These are phyloP conservation scores for Trypanosoma scelopori DNA, from an alignment of 208 protist genomes.

Conservation along the genomic window DNA sequence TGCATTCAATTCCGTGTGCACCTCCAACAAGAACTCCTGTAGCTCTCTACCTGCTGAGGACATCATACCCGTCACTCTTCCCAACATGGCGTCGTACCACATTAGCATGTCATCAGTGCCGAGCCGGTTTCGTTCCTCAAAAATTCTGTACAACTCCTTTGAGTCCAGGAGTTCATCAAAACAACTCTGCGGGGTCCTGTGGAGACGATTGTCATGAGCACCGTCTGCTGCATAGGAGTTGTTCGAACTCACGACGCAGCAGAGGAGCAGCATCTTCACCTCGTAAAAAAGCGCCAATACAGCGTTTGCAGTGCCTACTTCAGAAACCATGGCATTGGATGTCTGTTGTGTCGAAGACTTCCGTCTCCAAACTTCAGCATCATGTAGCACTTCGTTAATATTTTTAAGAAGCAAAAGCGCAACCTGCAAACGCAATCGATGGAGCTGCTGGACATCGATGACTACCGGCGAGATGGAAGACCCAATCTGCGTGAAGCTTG, in stretches of 20 bases:
- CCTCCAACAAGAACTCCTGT: constrained; percentile 28
- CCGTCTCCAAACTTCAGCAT: constrained; percentile 55
- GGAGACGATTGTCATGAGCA: too few relatives aligned
- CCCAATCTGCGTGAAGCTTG: background rate
- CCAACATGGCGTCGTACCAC: constrained; percentile 54
- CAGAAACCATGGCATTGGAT: background rate
- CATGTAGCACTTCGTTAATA: constrained; percentile 60
- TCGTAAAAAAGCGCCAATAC: constrained; percentile 38
- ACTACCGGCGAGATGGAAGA: background rate
- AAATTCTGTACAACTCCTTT: constrained; percentile 21
- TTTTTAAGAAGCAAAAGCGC: constrained; percentile 42
- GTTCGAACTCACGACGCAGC: constrained; percentile 40
- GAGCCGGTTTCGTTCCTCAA: constrained; percentile 42
- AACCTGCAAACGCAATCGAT: constrained; percentile 28
- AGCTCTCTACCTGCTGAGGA: constrained; percentile 11
- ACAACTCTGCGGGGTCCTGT: constrained; percentile 8
- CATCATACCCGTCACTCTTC: constrained; percentile 15
- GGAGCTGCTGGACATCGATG: constrained; percentile 35
- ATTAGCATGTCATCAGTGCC: constrained; percentile 26
- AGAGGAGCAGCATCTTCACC: constrained; percentile 50
- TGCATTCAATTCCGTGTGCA: constrained; percentile 1
- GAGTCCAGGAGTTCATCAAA: constrained; percentile 16
- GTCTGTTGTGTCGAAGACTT: constrained; percentile 13
- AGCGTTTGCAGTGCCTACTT: constrained; percentile 9
- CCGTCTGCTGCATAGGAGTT: constrained; percentile 20